These are phyloP conservation scores for Tillandsia leiboldiana DNA, from an alignment of 176 grass and related monocot species.

Conservation along the genomic window DNA sequence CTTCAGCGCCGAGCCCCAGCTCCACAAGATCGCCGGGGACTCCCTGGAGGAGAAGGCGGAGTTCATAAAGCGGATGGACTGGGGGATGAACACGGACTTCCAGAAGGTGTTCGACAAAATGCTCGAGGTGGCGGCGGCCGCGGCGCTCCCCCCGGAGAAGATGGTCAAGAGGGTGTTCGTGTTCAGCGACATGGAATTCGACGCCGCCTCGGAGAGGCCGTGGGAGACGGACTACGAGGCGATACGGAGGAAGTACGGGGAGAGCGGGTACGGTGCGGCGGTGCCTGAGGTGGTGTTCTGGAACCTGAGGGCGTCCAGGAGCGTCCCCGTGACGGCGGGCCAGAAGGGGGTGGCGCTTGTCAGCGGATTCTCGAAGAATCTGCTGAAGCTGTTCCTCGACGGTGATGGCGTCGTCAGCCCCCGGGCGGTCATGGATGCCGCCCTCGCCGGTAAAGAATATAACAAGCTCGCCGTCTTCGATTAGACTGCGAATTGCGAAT, in stretches of 20 bases:
- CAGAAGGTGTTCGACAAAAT: conserved; percentile 60
- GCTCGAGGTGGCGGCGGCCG: conserved; percentile 34
- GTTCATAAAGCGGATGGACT: conserved; percentile 25
- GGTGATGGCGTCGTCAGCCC: conserved; percentile 32
- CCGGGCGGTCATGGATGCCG: conserved; percentile 42
- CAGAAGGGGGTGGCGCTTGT: conserved; percentile 69
- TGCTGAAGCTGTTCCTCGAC: conserved; percentile 57
- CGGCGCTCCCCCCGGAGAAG: conserved; percentile 33
- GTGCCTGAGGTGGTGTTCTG: conserved; percentile 68
- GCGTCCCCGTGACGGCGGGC: conserved; percentile 34
- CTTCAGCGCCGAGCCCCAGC: conserved; percentile 32
- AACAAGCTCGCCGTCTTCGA: conserved; percentile 46
- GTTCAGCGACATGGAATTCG: conserved; percentile 91
- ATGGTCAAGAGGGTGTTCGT: conserved; percentile 68
- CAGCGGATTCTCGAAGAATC: conserved; percentile 72
- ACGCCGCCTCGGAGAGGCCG: conserved; percentile 31
- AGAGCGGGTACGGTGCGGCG: conserved; percentile 34
- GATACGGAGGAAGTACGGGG: conserved; percentile 41
- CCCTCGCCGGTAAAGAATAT: conserved; percentile 47
- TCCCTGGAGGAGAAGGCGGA: conserved; percentile 40
- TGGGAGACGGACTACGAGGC: conserved; percentile 93
- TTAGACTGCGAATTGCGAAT: conserved; percentile 2
- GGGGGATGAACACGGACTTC: conserved; percentile 42
- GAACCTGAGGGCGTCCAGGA: conserved; percentile 55
- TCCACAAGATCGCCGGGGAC: conserved; percentile 35